Base-by-base conservation (phyloP, 164 flowering plant species). In the Stephania japonica region DNA sequence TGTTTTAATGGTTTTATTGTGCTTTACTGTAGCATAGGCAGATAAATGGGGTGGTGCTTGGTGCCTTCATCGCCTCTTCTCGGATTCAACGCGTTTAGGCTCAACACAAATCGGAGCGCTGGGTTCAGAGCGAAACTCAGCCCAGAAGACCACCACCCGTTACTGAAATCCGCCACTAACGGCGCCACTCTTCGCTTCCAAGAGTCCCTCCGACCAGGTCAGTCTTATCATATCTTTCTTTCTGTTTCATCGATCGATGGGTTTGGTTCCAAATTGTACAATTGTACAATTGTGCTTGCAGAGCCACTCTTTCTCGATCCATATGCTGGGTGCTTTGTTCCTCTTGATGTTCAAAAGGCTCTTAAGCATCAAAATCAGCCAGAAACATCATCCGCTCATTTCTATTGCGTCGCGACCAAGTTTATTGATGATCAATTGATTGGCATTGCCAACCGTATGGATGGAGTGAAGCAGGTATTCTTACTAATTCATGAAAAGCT, bases 261-360 rank as follows among this genome's bases (percentile, higher is more conserved):
- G n/a, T 50, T 21, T 7, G 26, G 27, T 38, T 38, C 32, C 4
- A 18, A 23, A 12, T 65, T 65, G 24, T 12, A 65, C 13, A 11
- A 3, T 25, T 16, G 68, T 3, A n/a, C n/a, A n/a, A n/a, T n/a
- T n/a, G 24, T 12, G 61, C 65, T 64, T 75, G 82, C 86, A 92
- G 98, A 88, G 72, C 97, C 98, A 53, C 89, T 94, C 42, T 85
- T 94, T 75, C 76, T 84, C 18, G 99, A 94, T 74, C 89, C 87
- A 50, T 91, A 90, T 83, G 90, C 88, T n/a, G 86, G 84, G 50
- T 91, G 93, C 79, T 83, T 92, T 75, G 72, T 83, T 75, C 71
- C 85, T 42, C 69, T 79, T 43, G 70, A 73, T 49, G 16, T 68
- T 71, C 68, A 79, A 75, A 56, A 69, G 73, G 79, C 83, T 65